Evolutionary conservation across 169 alveolate genomes (phyloP), one percentile per base, ranked within the genome.

Genomic region (Cystoisospora suis): DNA sequence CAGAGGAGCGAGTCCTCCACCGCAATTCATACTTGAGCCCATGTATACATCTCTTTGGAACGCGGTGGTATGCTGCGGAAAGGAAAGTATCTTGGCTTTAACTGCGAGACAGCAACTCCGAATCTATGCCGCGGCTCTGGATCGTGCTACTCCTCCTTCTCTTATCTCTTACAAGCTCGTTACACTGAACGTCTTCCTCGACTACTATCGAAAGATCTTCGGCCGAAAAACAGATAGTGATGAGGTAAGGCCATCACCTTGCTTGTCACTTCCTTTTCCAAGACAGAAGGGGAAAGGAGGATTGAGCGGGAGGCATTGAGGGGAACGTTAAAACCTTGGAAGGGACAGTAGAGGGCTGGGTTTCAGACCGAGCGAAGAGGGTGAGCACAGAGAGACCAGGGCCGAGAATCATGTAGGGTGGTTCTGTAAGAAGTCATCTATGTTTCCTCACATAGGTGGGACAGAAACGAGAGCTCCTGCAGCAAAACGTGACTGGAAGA

Each of bases 1-100:
- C 42, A 86, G 88, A 45, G 94, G 92, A 3, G 85, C 81, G 53
- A 87, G 89, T 12, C 72, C 42, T 27, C 81, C 92, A 38, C 77
- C 91, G 36, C 77, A 72, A 77, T 56, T 81, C 79, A 79, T 94
- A 5, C 85, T 95, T 77, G 96, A 94, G 86, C 94, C 97, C 44
- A 75, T 94, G 65, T 95, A 93, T 69, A 77, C 93, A 23, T 86
- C 96, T 47, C 72, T 95, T 42, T 95, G 96, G 96, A 95, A 95
- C 61, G 95, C 97, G 91, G 90, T 87, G 32, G 93, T 95, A n/a
- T 87, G 93, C 9, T 89, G 96, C 27, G 97, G 97, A 1, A 69
- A 89, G 23, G 75, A 90, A 2, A 94, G 97, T 7, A 80, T 88
- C 49, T 81, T 94, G 61, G 88, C 97, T 4, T 47, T 95, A 42